Conservation (phyloP, 2,329 filamentous ascomycete species). For the Escovopsis sp. region DNA sequence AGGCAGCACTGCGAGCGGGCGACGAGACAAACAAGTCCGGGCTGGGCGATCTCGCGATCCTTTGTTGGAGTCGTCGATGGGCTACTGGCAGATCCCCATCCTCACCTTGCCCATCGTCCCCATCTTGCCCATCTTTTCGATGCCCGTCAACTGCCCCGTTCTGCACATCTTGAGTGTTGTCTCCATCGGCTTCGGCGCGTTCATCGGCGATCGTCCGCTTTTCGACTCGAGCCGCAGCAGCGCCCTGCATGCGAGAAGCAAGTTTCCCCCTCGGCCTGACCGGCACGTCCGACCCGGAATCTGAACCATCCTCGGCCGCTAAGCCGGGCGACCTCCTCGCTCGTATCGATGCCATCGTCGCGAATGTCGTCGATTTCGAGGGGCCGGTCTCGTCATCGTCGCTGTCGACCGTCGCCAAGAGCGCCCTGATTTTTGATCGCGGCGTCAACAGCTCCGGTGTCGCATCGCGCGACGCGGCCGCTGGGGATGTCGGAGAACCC, state of each 20-base stretch:
- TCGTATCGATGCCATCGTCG: too few relatives aligned
- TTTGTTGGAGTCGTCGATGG: conserved; percentile 25
- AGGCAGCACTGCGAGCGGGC: conserved; percentile 21
- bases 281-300: conserved; percentile 24
- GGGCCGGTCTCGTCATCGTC: conserved; percentile 31
- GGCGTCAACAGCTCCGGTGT: conserved; percentile 33
- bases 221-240: conserved; percentile 9
- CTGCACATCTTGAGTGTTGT: conserved; percentile 12
- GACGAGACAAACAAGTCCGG: conserved; percentile 44
- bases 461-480: conserved; percentile 27
- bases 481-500: conserved; percentile 32
- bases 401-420: conserved; percentile 35
- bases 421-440: conserved; percentile 38
- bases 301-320: conserved; percentile 6
- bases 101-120: conserved; percentile 21
- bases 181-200: too few relatives aligned
- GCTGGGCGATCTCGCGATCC: conserved; percentile 18
- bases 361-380: background rate
- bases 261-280: conserved; percentile 46
- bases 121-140: conserved; percentile 15
- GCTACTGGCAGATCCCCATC: conserved; percentile 28
- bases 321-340: too few relatives aligned
- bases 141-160: conserved; percentile 12
- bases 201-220: conserved; percentile 5
- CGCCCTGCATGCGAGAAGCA: conserved; percentile 46